A percentile compares a stretch with the other conserved stretches of the same genome.
These are phyloP conservation scores for Geotrichum histeridarum DNA, from an alignment of 1,139 yeast species.

Conservation along the genomic window DNA sequence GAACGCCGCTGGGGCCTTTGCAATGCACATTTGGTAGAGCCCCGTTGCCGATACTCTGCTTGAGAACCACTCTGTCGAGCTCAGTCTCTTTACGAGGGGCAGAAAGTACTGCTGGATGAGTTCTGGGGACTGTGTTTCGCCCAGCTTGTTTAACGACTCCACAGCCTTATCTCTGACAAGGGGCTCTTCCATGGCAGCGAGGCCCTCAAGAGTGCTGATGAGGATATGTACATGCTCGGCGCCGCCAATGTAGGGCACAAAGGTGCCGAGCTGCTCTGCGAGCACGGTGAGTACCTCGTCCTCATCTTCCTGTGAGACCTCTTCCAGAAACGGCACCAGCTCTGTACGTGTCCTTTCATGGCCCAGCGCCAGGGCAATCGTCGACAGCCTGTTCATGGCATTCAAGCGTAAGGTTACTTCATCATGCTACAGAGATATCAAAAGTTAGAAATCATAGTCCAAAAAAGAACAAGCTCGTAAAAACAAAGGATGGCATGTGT, in stretches of 20 bases:
- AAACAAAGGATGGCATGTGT: too few species aligned
- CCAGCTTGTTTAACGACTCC: conserved; percentile 68
- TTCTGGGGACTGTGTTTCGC: conserved; percentile 56
- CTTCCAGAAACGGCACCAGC: conserved; percentile 78
- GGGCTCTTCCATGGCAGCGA: conserved; percentile 96
- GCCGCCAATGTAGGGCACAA: conserved; percentile 87
- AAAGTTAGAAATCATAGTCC: conserved; percentile 30
- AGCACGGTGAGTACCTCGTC: conserved; percentile 94
- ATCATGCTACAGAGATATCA: conserved; percentile 59
- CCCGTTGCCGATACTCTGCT: conserved; percentile 91
- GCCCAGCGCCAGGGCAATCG: conserved; percentile 92
- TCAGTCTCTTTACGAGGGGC: conserved; percentile 68
- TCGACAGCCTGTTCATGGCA: conserved; percentile 91
- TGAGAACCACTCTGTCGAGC: conserved; percentile 92
- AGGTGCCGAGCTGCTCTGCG: conserved; percentile 84
- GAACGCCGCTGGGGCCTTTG: conserved; percentile 47
- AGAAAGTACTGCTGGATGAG: conserved; percentile 67
- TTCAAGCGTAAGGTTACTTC: conserved; percentile 90
- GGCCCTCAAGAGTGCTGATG: conserved; percentile 78
- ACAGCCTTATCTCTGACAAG: conserved; percentile 93
- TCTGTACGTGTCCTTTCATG: conserved; percentile 89
- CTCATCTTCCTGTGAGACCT: conserved; percentile 96
- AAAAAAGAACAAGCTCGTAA: conserved; percentile 7
- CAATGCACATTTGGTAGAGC: conserved; percentile 65
- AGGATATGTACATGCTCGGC: conserved; percentile 67